A percentile compares a stretch with the other conserved stretches of the same genome.
Conservation (phyloP, 1,284 basidiomycete genomes). For the Pyrrhoderma lamaoense region DNA sequence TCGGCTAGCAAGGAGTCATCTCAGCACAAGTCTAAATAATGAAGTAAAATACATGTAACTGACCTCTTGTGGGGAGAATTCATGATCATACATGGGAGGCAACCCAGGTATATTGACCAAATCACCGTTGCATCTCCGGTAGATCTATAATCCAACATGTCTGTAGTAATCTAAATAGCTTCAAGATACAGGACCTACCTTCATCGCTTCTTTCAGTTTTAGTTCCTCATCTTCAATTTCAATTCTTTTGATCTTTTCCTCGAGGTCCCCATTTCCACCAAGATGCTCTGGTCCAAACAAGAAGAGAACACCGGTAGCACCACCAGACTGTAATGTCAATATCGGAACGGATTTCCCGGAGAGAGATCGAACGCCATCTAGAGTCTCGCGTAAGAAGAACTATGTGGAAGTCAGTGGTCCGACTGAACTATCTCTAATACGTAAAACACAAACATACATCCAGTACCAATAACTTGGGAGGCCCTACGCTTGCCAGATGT, state of each 20-base stretch:
- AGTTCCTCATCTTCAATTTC: background rate
- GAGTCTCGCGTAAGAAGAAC: slow-evolving; percentile 7
- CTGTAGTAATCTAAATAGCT: background rate
- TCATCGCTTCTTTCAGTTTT: background rate
- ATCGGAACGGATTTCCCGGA: slow-evolving; percentile 10
- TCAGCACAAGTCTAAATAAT: no score
- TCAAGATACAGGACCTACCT: background rate
- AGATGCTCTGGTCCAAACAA: slow-evolving; percentile 8
- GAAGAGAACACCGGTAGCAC: background rate
- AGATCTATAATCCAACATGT: background rate
- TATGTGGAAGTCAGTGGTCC: background rate
- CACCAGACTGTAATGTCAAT: slow-evolving; percentile 4
- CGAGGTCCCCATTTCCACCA: background rate
- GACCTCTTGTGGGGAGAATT: slow-evolving; percentile 5
- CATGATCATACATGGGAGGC: slow-evolving; percentile 13
- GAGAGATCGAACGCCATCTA: slow-evolving; percentile 2
- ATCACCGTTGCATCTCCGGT: background rate
- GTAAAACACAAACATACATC: slow-evolving; percentile 5
- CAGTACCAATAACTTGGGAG: slow-evolving; percentile 8
- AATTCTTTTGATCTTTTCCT: slow-evolving; percentile 6
- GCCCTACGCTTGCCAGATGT: background rate
- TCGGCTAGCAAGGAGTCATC: no score
- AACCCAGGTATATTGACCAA: slow-evolving; percentile 7
- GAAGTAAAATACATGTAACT: no score
- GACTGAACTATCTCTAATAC: background rate